Evolutionary conservation across 139 green algal genomes (phyloP), one percentile per base, ranked within the genome.

Genomic region (Volvox africanus): DNA sequence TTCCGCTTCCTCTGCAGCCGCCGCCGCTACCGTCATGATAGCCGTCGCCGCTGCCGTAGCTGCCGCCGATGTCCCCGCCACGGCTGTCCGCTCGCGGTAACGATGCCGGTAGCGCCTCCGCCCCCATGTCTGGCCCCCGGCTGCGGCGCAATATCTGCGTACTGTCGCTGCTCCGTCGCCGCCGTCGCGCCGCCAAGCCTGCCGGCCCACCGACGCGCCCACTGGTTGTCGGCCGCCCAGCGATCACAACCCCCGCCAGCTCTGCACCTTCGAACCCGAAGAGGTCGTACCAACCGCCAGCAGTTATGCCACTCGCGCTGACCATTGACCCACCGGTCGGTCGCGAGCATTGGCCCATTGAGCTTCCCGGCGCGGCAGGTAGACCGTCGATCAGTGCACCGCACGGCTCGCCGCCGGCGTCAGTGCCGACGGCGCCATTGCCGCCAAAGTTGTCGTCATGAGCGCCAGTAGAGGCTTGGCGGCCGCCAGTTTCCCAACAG

Each of bases 161-260:
- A 55, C 44, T 73, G 22, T 44, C 80, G 24, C n/a, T 44, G 83
- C 83, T 81, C 3, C 61, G 11, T 11, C 83, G 67, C 35, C 83
- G 83, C 83, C 83, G 67, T 28, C 83, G 83, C 83, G 83, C 83
- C 83, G 83, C 62, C 83, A 89, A 37, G 35, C 67, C 61, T 12
- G 11, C 21, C 65, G 65, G 11, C 33, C 61, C 82, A 21, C 71
- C 71, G 71, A n/a, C 28, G 71, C 71, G 30, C 18, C 71, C 28
- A 21, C 71, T 79, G 71, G 5, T 30, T 36, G 71, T 14, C 22
- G 68, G 30, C 30, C 14, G 21, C 0, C 61, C 13, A 14, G 67
- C 5, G 22, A 79, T 0, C 33, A 61, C 62, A 19, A 37, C 82
- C 32, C 62, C 36, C 36, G 22, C 67, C 0, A 32, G 26, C 16